Evolutionary conservation across 192 early-diverging fungal genomes (phyloP).

Genomic region (Rhizophlyctis rosea): DNA sequence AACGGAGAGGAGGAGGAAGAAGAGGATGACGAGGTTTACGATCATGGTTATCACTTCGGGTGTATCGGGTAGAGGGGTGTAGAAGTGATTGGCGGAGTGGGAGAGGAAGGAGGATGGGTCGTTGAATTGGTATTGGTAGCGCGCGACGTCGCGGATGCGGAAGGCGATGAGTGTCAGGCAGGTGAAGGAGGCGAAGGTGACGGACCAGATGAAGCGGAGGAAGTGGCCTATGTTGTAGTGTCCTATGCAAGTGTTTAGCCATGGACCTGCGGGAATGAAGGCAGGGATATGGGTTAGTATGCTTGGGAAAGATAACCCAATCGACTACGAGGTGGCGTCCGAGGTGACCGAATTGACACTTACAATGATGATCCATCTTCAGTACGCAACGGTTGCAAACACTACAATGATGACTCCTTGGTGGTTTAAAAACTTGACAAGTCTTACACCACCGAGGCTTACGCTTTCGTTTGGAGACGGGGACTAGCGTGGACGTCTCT

Average conservation of each 20-base stretch:
- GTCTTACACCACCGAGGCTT: slow-evolving; percentile 47
- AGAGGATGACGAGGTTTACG: slow-evolving; percentile 66
- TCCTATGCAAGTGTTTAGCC: slow-evolving; percentile 86
- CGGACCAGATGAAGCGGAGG: slow-evolving; percentile 74
- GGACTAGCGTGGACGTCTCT: too few relatives aligned
- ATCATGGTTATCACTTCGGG: slow-evolving; percentile 71
- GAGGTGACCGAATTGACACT: too few relatives aligned
- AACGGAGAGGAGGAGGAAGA: slow-evolving; percentile 67
- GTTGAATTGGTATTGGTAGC: slow-evolving; percentile 35
- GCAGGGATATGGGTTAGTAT: background rate
- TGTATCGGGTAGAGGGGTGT: slow-evolving; percentile 54
- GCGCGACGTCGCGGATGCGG: slow-evolving; percentile 47
- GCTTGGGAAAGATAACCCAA: background rate
- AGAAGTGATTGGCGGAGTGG: slow-evolving; percentile 21
- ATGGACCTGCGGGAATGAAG: slow-evolving; percentile 60
- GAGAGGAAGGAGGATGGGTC: background rate
- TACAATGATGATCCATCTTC: slow-evolving; percentile 60
- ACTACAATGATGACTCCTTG: slow-evolving; percentile 50
- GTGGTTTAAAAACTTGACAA: slow-evolving; percentile 47
- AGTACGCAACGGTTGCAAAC: slow-evolving; percentile 49
- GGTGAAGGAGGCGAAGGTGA: slow-evolving; percentile 54
- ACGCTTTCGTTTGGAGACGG: too few relatives aligned
- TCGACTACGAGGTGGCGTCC: background rate
- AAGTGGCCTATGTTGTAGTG: slow-evolving; percentile 72
- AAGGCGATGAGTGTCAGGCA: slow-evolving; percentile 51